Conservation (phyloP, 2,329 filamentous ascomycete genomes). For the Chrysoporthe cubensis region DNA sequence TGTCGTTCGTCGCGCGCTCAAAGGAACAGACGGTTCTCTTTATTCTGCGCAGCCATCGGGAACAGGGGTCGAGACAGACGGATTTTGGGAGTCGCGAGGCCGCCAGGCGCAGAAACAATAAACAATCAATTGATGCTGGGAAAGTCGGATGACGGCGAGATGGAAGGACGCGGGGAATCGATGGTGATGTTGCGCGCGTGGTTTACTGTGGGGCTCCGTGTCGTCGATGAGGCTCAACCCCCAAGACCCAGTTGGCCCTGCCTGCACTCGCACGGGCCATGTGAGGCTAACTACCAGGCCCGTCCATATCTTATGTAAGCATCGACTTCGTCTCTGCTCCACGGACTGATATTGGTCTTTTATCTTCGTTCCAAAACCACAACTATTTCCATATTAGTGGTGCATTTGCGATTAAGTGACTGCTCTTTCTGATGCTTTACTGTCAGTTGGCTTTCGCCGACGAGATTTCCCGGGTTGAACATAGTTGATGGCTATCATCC, state of each 20-base stretch:
- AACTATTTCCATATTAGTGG: neutral
- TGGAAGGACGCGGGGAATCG: slow-evolving; percentile 14
- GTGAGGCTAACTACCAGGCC: neutral
- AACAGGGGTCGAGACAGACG: slow-evolving; percentile 1
- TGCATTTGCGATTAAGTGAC: neutral
- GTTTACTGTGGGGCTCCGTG: slow-evolving; percentile 13
- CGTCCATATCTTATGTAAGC: slow-evolving; percentile 10
- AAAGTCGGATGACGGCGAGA: slow-evolving; percentile 16
- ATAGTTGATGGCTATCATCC: too few species aligned
- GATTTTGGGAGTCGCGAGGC: neutral
- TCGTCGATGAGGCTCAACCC: slow-evolving; percentile 15
- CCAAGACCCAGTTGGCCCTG: neutral
- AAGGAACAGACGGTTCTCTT: slow-evolving; percentile 19
- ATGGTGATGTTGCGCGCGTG: slow-evolving; percentile 14
- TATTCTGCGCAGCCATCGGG: slow-evolving; percentile 17
- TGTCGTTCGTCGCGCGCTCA: slow-evolving; percentile 22
- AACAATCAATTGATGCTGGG: slow-evolving; percentile 2
- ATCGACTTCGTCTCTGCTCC: neutral
- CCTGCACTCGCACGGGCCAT: slow-evolving; percentile 6
- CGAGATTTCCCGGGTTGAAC: neutral
- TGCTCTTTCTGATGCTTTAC: neutral
- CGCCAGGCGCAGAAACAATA: neutral
- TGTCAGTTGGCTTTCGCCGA: neutral
- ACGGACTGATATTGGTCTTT: neutral
- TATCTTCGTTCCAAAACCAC: too few species aligned